Evolutionary conservation across 352 stramenopile species (phyloP), one percentile per base, ranked within the genome.

Genomic region (Elongisporangium senticosum): DNA sequence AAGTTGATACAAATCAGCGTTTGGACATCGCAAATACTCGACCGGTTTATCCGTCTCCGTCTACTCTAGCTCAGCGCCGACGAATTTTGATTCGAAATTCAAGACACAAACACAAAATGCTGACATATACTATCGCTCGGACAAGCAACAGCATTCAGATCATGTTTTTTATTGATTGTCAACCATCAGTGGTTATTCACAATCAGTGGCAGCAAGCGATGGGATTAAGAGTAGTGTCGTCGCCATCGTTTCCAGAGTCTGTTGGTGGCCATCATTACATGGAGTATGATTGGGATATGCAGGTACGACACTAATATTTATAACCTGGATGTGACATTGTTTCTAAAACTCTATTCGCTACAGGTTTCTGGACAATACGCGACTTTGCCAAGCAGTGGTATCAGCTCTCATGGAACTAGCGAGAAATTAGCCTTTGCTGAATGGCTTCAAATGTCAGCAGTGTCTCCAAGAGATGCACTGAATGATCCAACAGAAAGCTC

Each of bases 201-300:
- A 94, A 94, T 37, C 59, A 85, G 47, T 89, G 82, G 75, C 57
- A 72, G 37, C 63, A 76, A 15, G 48, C 61, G 11, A 22, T 94
- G 13, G 79, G 70, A 7, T 74, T 93, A 10, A 64, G 76, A 49
- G 74, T 74, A n/a, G 48, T 87, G 43, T 68, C 71, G 24, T 70
- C 65, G 19, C 49, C 64, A 28, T 80, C 74, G 17, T 71, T 75
- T 24, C 75, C 80, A 14, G 79, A 90, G 53, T 69, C 67, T 7
- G 59, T 93, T 43, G 79, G 73, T 13, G 68, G 69, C 6, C 56
- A 79, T 0, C 75, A 77, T 55, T 83, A 82, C 22, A 71, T 94
- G 59, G 81, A 89, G 53, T 94, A 91, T 55, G 85, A 94, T 55
- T 94, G 85, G 85, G 37, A 17, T 24, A 52, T 86, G 10, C 76